Conservation (phyloP, 2,329 filamentous ascomycete species). For the Pestalotiopsis sp. region DNA sequence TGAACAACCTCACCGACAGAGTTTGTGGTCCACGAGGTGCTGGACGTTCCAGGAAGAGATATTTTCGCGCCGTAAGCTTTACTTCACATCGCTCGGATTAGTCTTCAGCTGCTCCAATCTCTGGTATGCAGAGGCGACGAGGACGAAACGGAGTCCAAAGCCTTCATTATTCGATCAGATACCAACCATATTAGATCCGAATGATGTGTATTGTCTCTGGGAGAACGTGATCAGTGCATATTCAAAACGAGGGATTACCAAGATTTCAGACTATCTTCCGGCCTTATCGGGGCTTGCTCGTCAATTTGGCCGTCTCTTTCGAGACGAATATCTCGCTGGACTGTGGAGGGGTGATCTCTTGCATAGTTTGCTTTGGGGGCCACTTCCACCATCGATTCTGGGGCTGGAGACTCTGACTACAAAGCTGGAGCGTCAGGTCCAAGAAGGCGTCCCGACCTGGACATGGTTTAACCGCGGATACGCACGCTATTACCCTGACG, state of each 20-base stretch:
- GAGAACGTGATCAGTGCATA: not conserved
- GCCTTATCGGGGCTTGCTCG: not conserved
- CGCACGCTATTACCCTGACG: not conserved
- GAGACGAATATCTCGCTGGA: not conserved
- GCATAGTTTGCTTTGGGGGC: too few relatives aligned
- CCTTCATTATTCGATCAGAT: not conserved
- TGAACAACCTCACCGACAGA: not conserved
- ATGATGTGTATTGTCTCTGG: not conserved
- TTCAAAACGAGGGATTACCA: not conserved
- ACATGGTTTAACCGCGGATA: not conserved
- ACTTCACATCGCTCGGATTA: not conserved
- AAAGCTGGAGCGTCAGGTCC: not conserved
- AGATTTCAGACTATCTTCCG: not conserved
- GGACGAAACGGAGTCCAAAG: not conserved
- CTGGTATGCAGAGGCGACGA: not conserved
- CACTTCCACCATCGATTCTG: too few relatives aligned
- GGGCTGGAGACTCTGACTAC: not conserved
- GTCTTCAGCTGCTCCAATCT: not conserved
- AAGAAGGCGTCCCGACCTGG: not conserved
- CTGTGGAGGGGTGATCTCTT: not conserved
- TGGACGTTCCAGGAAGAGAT: not conserved
- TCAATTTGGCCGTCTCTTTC: not conserved
- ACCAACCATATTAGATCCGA: not conserved
- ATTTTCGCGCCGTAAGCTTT: not conserved
- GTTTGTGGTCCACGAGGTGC: not conserved